Conservation (phyloP, 345 rosid genomes). For the Arabidopsis suecica region DNA sequence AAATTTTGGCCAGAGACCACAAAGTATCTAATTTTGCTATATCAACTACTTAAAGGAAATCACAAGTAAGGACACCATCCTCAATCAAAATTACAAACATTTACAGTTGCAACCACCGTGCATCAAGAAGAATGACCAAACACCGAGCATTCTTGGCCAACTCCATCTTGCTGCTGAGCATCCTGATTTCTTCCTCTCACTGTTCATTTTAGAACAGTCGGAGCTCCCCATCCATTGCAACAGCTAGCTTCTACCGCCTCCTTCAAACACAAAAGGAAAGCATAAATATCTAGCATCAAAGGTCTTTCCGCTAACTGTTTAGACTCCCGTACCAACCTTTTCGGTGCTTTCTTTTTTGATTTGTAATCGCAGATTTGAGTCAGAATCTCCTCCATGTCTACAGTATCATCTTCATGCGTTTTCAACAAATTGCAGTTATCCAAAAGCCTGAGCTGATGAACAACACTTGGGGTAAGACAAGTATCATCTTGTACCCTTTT, state of each 20-base stretch:
- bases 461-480: constrained; percentile 26
- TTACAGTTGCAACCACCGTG: not conserved
- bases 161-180: not conserved
- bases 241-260: constrained; percentile 10
- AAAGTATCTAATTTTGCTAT: not conserved
- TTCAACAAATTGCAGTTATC: constrained; percentile 35
- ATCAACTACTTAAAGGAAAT: not conserved
- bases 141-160: not conserved
- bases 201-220: constrained; percentile 8
- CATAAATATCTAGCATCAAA: not conserved
- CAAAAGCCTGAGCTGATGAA: constrained; percentile 22
- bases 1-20: not conserved
- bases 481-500: constrained; percentile 32
- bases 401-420: constrained; percentile 18
- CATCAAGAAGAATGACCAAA: not conserved
- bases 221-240: not conserved
- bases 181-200: constrained; percentile 8
- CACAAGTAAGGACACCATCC: not conserved
- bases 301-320: not conserved
- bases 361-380: constrained; percentile 15
- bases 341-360: constrained; percentile 24
- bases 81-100: not conserved
- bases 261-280: constrained; percentile 24
- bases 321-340: constrained; percentile 36
- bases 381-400: constrained; percentile 36